Evolutionary conservation across 2,329 filamentous ascomycete species (phyloP), one percentile per base, ranked within the genome.

Genomic region (Talaromyces albobiverticillius): DNA sequence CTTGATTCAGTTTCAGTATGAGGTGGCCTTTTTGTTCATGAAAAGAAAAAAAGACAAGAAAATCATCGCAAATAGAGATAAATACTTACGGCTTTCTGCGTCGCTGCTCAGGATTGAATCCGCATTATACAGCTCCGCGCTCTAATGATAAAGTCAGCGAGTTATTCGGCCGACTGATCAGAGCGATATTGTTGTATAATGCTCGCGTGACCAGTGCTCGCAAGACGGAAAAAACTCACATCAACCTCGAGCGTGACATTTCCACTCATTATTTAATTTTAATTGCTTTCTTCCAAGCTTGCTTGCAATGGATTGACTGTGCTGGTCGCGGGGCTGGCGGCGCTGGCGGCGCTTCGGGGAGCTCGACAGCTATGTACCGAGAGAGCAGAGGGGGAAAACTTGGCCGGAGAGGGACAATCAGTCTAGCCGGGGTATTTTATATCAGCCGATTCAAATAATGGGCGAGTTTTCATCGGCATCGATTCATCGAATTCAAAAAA

Each of bases 111-210:
- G 4, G 31, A 55, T 41, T 6, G 53, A 51, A 25, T 43, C 41
- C 6, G 49, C 36, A 38, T 55, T 42, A 23, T 55, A 55, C 42
- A 48, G 20, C 48, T 55, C 53, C 20, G 34, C 45, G 53, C 53
- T 55, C 53, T 55, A 40, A 14, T 16, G 42, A 31, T 5, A 13
- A n/a, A 38, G 14, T 16, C 8, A 20, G 3, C 14, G 16, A 36
- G 32, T 36, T 36, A 36, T n/a, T n/a, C n/a, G n/a, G 32, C 32
- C n/a, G 6, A 34, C 11, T 34, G 31, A 11, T n/a, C 31, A 14
- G 31, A 11, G n/a, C 10, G 5, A 11, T n/a, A 34, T 34, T 11
- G n/a, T 36, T 7, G 8, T 36, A 36, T 36, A n/a, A n/a, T 34
- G 9, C 25, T 29, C 25, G 25, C 25, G 9, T 36, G 6, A 10